Evolutionary conservation across 768 basidiomycete species (phyloP), one percentile per base, ranked within the genome.

Genomic region (Guyanaporus albipodus): DNA sequence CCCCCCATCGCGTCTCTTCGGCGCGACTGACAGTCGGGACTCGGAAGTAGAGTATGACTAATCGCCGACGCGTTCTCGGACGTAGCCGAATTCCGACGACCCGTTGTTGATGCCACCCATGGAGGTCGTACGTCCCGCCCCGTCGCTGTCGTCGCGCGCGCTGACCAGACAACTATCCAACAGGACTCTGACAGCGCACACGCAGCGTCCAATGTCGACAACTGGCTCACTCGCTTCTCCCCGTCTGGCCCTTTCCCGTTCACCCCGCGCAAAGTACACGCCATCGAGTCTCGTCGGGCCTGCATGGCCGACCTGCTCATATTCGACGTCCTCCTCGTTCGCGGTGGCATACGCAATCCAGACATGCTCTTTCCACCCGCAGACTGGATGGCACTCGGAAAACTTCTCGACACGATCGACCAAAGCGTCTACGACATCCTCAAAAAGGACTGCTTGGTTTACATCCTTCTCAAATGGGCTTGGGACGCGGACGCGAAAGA

Each of bases 401-500:
- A 68, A 10, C 71, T 91, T 4, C 67, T 91, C 39, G 70, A 74
- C 19, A 78, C 78, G 15, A 85, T 91, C 51, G 73, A 76, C 34
- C 53, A 67, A 22, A 85, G 80, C 1, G 60, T 67, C 4, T 92
- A 87, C 52, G 90, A 92, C 64, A 60, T 69, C 26, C 73, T 91
- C 44, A 91, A 91, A 74, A 82, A 82, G 64, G 83, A 91, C 50
- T 88, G 85, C 52, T 69, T 92, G 35, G 69, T 89, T 1, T 92
- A 89, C 67, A 91, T 82, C 59, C 68, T 92, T 51, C 72, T 92
- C 48, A 89, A 87, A 61, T 89, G 83, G 84, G 79, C 85, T 49
- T 72, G 77, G 56, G 86, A 89, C 58, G 80, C 75, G 12, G 85
- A 89, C 60, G 75, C 77, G 6, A 67, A 60, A 70, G 85, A 73